Conservation (phyloP, 108 stramenopile species). For the Skeletonema grethae region DNA sequence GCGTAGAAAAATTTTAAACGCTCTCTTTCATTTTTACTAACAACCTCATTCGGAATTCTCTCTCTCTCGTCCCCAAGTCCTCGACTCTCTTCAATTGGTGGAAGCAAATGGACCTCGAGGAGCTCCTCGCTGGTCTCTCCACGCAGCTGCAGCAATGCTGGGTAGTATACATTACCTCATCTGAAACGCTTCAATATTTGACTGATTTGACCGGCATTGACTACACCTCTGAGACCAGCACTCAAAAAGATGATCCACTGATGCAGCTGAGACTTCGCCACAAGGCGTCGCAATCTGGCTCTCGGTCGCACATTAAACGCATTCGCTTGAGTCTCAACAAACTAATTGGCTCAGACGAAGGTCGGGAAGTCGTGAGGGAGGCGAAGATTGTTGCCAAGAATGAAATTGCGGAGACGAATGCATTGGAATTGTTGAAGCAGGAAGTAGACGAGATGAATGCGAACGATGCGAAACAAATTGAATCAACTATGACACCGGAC, state of each 20-base stretch:
- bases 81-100: slow-evolving; percentile 33
- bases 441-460: slow-evolving; percentile 39
- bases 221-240: neutral
- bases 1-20: neutral
- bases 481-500: neutral
- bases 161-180: slow-evolving; percentile 35
- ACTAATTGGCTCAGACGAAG: slow-evolving; percentile 34
- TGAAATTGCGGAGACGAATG: slow-evolving; percentile 19
- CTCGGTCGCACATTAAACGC: slow-evolving; percentile 40
- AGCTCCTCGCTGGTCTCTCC: slow-evolving; percentile 19
- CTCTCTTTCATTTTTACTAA: neutral
- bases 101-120: slow-evolving; percentile 29
- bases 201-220: slow-evolving; percentile 21
- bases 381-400: slow-evolving; percentile 26
- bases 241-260: slow-evolving; percentile 30
- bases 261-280: slow-evolving; percentile 35
- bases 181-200: slow-evolving; percentile 25
- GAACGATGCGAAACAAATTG: neutral
- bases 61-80: neutral
- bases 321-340: slow-evolving; percentile 38
- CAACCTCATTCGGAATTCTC: no score
- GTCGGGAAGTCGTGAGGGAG: slow-evolving; percentile 31
- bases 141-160: slow-evolving; percentile 45
- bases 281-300: slow-evolving; percentile 20
- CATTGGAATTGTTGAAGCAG: slow-evolving; percentile 16